Conservation (phyloP, 1,284 basidiomycete genomes). For the Apiotrichum sp. region DNA sequence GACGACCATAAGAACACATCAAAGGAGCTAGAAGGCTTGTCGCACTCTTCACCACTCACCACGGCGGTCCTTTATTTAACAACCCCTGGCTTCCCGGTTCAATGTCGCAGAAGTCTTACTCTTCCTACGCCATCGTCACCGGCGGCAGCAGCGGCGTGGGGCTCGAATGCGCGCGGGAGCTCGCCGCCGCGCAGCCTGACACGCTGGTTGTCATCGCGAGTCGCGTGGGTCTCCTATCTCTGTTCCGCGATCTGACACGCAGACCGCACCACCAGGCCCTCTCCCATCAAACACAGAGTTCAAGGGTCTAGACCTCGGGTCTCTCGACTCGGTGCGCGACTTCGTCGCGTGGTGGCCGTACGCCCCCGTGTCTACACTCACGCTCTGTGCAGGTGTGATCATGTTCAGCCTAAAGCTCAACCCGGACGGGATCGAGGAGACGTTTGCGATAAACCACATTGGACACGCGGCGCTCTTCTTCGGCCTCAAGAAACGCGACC, state of each 20-base stretch:
- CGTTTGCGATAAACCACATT: constrained; percentile 24
- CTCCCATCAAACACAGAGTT: constrained; percentile 10
- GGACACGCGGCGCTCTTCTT: constrained; percentile 25
- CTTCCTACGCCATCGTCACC: constrained; percentile 2
- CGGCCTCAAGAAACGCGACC: constrained; percentile 10
- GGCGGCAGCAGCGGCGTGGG: constrained; percentile 21
- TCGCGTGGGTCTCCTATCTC: background rate
- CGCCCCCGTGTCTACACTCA: background rate
- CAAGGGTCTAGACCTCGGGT: constrained; percentile 4
- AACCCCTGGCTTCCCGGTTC: no score
- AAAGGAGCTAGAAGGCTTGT: no score
- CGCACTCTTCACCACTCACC: no score
- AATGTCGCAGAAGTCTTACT: background rate
- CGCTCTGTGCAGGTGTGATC: constrained; percentile 3
- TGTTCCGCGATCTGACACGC: background rate
- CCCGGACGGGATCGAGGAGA: constrained; percentile 11
- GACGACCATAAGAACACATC: no score
- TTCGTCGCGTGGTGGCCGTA: constrained; percentile 2
- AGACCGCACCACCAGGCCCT: constrained; percentile 14
- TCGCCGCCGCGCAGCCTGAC: constrained; percentile 11
- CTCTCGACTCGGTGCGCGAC: background rate
- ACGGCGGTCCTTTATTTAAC: no score
- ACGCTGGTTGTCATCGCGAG: constrained; percentile 19
- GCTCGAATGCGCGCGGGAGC: constrained; percentile 12
- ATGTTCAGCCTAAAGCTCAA: background rate